Evolutionary conservation across 148 eudicot genomes (phyloP).

Genomic region (Camellia japonica): DNA sequence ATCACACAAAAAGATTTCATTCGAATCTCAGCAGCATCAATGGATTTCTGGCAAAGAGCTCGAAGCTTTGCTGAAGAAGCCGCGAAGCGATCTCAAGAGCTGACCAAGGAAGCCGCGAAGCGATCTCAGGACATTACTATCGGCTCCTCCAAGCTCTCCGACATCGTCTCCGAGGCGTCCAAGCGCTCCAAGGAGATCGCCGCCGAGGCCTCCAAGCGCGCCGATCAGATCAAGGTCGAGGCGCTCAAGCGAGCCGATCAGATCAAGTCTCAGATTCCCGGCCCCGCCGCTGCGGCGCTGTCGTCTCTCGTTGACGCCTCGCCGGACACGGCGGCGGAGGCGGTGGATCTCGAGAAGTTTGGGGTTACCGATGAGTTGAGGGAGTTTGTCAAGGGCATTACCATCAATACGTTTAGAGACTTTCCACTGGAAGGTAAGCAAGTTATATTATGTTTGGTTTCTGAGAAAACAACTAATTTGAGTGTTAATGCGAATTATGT

Average conservation of each 20-base stretch:
- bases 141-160: constrained; percentile 46
- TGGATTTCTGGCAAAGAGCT: constrained; percentile 85
- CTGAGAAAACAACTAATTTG: neutral
- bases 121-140: constrained; percentile 56
- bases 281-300: constrained; percentile 16
- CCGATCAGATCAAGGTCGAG: constrained; percentile 47
- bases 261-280: constrained; percentile 26
- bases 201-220: constrained; percentile 37
- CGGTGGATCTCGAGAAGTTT: constrained; percentile 53
- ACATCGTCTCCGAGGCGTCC: constrained; percentile 52
- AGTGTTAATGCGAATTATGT: neutral
- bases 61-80: constrained; percentile 79
- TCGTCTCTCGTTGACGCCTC: constrained; percentile 45
- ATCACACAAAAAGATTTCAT: neutral
- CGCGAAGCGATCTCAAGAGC: constrained; percentile 60
- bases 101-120: constrained; percentile 47
- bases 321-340: constrained; percentile 5
- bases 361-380: constrained; percentile 83
- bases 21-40: neutral
- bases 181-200: constrained; percentile 33
- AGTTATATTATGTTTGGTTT: neutral
- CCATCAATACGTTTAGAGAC: constrained; percentile 59
- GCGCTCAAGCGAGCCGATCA: too few relatives aligned
- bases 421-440: constrained; percentile 67
- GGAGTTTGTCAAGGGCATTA: constrained; percentile 78